Evolutionary conservation across 2,329 filamentous ascomycete genomes (phyloP), one percentile per base, ranked within the genome.

Genomic region (Xylaria hypoxylon): DNA sequence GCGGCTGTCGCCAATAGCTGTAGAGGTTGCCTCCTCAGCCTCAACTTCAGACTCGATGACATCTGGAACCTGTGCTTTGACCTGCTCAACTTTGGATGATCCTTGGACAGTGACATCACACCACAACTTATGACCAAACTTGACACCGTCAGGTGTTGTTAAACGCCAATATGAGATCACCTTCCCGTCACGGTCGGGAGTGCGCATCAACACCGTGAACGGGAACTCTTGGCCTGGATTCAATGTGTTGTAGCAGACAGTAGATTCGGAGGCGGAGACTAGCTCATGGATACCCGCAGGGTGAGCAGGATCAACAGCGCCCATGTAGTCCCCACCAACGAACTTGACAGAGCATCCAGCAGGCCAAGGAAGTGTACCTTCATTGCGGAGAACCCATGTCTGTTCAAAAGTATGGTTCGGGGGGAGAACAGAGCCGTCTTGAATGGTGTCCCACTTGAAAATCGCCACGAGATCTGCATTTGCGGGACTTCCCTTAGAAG

Each of bases 121-220:
- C 95, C 95, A 99, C 53, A 99, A 85, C 75, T 94, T 92, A 82
- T 97, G 92, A 44, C 96, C 96, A 71, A 98, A 97, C 70, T 93
- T 91, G 70, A 86, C 83, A 26, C 94, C 94, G 64, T 93, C 89
- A 7, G 89, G 85, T 65, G 92, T 89, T 73, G 94, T 96, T 71
- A 99, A 83, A 69, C 95, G 94, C 96, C 96, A 99, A 86, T 97
- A 97, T 1, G 96, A 98, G 75, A 97, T 96, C 66, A 90, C 86
- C 79, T 91, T 92, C 62, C 95, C 94, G 61, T 88, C 81, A 55
- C 92, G 91, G 59, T 84, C 80, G 17, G 95, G 94, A 19, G 93
- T 92, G 79, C 93, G 93, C 79, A 99, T 89, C 47, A 90, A 83
- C 40, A 97, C 92, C 42, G 91, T 93, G 83, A 99, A 99, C 24